These are phyloP conservation scores for Boletus patriciae DNA, from an alignment of 768 basidiomycete species.

Conservation along the genomic window DNA sequence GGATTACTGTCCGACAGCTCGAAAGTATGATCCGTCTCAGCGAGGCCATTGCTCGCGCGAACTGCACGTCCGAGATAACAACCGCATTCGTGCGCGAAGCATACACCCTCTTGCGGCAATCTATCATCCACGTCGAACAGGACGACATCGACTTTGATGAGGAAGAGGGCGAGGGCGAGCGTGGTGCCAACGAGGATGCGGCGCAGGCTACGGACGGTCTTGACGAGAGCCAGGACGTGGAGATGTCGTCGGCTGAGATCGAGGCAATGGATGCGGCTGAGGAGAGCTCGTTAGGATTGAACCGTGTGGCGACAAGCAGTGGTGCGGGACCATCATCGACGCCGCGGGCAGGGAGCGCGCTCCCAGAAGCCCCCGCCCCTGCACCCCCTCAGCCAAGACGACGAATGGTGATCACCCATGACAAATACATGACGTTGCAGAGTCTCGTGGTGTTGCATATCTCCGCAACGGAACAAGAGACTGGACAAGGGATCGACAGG, in stretches of 20 bases:
- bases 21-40: constrained; percentile 98
- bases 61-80: constrained; percentile 95
- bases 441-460: constrained; percentile 85
- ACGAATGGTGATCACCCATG: constrained; percentile 93
- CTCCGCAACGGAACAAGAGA: constrained; percentile 70
- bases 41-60: constrained; percentile 96
- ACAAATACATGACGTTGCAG: constrained; percentile 90
- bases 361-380: constrained; percentile 34
- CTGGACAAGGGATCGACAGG: constrained; percentile 74
- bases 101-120: constrained; percentile 88
- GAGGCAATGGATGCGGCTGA: constrained; percentile 53
- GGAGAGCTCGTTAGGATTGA: constrained; percentile 44
- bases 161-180: constrained; percentile 69
- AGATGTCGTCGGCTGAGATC: constrained; percentile 63
- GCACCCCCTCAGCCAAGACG: constrained; percentile 54
- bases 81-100: constrained; percentile 96
- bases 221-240: constrained; percentile 58
- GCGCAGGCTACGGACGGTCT: constrained; percentile 38
- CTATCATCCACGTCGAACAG: constrained; percentile 99
- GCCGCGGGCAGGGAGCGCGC: constrained; percentile 26
- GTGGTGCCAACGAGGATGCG: constrained; percentile 38
- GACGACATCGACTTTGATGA: constrained; percentile 98
- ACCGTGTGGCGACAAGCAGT: constrained; percentile 38
- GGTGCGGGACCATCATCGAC: constrained; percentile 35
- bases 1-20: constrained; percentile 96